phyloP scores from a whole-genome alignment of 2,329 filamentous ascomycete genomes.

The Fusarium sp. region DNA sequence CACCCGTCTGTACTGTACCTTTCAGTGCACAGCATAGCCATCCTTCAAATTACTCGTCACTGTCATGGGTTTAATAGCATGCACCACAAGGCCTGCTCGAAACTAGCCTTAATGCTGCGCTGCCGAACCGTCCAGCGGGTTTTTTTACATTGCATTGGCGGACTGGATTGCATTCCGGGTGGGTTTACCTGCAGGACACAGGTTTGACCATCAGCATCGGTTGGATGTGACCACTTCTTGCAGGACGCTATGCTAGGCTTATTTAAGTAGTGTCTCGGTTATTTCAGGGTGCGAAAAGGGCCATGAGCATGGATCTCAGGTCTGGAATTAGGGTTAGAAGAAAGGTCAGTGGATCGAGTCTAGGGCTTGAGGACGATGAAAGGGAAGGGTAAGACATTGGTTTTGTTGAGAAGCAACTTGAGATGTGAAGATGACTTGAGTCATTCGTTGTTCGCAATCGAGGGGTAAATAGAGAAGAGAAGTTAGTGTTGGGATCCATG shows the following conservation, averaged over 20 bases:
- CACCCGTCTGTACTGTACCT: slow-evolving; percentile 1
- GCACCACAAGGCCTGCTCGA: slow-evolving; percentile 29
- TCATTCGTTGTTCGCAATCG: slow-evolving; percentile 1
- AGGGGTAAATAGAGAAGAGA: slow-evolving; percentile 22
- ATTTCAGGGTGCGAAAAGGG: slow-evolving; percentile 10
- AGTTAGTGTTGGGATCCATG: slow-evolving; percentile 9
- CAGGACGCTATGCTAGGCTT: slow-evolving; percentile 37
- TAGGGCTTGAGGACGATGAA: slow-evolving; percentile 31
- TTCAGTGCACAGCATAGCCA: not conserved
- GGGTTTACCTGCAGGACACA: slow-evolving; percentile 31
- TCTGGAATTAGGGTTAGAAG: slow-evolving; percentile 38
- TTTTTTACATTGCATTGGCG: slow-evolving; percentile 39
- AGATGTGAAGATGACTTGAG: slow-evolving; percentile 1
- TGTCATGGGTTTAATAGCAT: slow-evolving; percentile 36
- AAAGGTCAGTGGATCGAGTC: slow-evolving; percentile 35
- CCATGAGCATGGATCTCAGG: slow-evolving; percentile 26
- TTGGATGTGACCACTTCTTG: slow-evolving; percentile 37
- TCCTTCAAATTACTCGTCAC: slow-evolving; percentile 4
- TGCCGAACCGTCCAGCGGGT: slow-evolving; percentile 40
- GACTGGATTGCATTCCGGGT: slow-evolving; percentile 29
- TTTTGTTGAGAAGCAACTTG: slow-evolving; percentile 12
- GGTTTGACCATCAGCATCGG: slow-evolving; percentile 35
- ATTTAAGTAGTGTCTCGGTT: slow-evolving; percentile 37
- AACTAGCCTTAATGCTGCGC: slow-evolving; percentile 32
- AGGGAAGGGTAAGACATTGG: slow-evolving; percentile 8